Evolutionary conservation across 2,329 filamentous ascomycete genomes (phyloP).

Genomic region (Aspergillus pseudoglaucus): DNA sequence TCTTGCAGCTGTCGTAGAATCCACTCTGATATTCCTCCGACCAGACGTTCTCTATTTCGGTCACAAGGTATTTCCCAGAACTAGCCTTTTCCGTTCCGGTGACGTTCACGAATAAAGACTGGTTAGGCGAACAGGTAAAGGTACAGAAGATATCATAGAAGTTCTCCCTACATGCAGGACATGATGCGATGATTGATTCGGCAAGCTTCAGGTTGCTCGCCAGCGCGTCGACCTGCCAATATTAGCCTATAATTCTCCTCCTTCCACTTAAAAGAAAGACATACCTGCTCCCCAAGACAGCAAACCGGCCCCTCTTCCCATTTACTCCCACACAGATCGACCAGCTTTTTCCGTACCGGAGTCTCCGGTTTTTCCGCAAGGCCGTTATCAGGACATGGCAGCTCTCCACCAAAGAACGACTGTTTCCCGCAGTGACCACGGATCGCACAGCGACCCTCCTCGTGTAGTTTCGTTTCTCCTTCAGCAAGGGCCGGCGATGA

Average conservation of each 20-base stretch:
- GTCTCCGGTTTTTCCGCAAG: conserved; percentile 67
- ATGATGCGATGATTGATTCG: conserved; percentile 82
- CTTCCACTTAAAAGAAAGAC: not conserved
- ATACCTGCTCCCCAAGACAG: conserved; percentile 69
- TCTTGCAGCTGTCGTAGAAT: conserved; percentile 96
- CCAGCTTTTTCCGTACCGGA: conserved; percentile 67
- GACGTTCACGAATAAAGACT: conserved; percentile 91
- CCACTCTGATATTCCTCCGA: conserved; percentile 75
- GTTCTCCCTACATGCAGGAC: conserved; percentile 94
- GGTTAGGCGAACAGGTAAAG: conserved; percentile 95
- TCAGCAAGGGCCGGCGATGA: conserved; percentile 21
- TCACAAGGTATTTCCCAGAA: conserved; percentile 59
- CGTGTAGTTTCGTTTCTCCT: conserved; percentile 55
- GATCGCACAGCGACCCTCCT: conserved; percentile 82
- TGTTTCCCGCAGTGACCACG: conserved; percentile 87
- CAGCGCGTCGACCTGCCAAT: conserved; percentile 64
- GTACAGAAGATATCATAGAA: conserved; percentile 98
- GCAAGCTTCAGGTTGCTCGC: conserved; percentile 80
- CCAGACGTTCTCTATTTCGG: conserved; percentile 83
- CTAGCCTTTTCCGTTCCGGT: conserved; percentile 60
- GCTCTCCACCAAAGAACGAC: conserved; percentile 78
- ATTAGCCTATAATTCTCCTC: not conserved
- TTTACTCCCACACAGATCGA: conserved; percentile 77
- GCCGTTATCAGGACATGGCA: conserved; percentile 90
- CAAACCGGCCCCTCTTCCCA: conserved; percentile 82